phyloP scores from a whole-genome alignment of 2,329 filamentous ascomycete genomes.

The Ustulina deusta region DNA sequence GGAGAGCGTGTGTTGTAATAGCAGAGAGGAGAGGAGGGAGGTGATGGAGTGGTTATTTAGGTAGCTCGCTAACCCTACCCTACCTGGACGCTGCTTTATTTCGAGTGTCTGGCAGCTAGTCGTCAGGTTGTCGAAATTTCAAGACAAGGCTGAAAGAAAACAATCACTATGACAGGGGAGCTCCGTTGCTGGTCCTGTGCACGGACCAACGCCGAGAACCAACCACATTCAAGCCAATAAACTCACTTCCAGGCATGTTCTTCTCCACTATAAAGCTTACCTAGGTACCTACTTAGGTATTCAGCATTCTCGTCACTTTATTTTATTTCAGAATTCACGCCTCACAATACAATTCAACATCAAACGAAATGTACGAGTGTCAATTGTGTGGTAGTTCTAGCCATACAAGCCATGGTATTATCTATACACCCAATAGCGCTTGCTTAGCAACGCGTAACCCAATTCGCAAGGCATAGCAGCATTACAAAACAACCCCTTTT shows the following conservation, averaged over 20 bases:
- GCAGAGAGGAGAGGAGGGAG: neutral
- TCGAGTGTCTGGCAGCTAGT: conserved; percentile 1
- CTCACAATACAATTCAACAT: neutral
- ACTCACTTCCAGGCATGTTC: neutral
- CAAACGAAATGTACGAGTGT: neutral
- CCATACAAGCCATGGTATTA: neutral
- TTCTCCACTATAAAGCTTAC: conserved; percentile 1
- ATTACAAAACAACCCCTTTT: neutral
- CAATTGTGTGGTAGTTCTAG: conserved; percentile 3
- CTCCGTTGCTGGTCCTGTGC: conserved; percentile 33
- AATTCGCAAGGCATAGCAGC: neutral
- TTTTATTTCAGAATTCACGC: neutral
- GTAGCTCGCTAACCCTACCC: neutral
- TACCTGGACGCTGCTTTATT: conserved; percentile 1
- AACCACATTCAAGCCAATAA: neutral
- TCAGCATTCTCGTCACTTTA: neutral
- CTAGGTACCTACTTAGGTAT: neutral
- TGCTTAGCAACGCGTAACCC: conserved; percentile 5
- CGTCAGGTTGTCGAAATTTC: conserved; percentile 39
- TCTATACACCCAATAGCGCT: conserved; percentile 11
- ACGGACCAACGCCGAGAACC: conserved; percentile 34
- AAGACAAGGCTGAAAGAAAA: conserved; percentile 49
- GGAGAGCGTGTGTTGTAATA: conserved; percentile 2
- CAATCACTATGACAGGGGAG: conserved; percentile 46
- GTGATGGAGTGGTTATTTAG: neutral